Evolutionary conservation across 495 filamentous ascomycete genomes (phyloP).

Genomic region (Neurospora sublineolata): DNA sequence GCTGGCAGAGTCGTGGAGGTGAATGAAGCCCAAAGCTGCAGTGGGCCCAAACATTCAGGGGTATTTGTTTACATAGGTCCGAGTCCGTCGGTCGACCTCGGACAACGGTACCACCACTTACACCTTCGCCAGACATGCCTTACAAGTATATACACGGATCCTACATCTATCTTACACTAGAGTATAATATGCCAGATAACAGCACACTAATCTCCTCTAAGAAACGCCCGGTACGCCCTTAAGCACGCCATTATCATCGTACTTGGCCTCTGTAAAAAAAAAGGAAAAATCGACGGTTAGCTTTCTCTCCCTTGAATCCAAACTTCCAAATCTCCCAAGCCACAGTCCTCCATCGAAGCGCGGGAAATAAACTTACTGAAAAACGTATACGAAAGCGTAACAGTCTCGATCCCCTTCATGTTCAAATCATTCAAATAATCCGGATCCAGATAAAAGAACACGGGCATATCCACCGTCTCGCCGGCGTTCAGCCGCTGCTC

Average conservation of each 20-base stretch:
- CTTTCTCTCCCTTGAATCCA: background rate
- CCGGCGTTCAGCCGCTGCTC: conserved; percentile 83
- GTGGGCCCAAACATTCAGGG: background rate
- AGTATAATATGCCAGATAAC: background rate
- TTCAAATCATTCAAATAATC: conserved; percentile 84
- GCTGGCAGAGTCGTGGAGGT: background rate
- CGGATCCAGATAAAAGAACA: conserved; percentile 98
- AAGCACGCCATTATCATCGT: conserved; percentile 64
- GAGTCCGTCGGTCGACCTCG: background rate
- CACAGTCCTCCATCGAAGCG: conserved; percentile 2
- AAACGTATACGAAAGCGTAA: conserved; percentile 95
- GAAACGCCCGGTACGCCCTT: conserved; percentile 7
- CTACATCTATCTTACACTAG: background rate
- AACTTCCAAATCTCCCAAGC: background rate
- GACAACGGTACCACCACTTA: background rate
- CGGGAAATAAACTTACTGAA: conserved; percentile 61
- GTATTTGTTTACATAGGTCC: background rate
- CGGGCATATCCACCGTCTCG: conserved; percentile 98
- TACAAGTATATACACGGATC: background rate
- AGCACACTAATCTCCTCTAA: background rate
- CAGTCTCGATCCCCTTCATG: conserved; percentile 87
- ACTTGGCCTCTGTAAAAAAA: conserved; percentile 56
- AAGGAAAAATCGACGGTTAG: conserved; percentile 7
- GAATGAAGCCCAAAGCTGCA: background rate
- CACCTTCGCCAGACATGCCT: background rate